Base-by-base conservation (phyloP, 192 early-diverging fungal species). In the Linnemannia hyalina region DNA sequence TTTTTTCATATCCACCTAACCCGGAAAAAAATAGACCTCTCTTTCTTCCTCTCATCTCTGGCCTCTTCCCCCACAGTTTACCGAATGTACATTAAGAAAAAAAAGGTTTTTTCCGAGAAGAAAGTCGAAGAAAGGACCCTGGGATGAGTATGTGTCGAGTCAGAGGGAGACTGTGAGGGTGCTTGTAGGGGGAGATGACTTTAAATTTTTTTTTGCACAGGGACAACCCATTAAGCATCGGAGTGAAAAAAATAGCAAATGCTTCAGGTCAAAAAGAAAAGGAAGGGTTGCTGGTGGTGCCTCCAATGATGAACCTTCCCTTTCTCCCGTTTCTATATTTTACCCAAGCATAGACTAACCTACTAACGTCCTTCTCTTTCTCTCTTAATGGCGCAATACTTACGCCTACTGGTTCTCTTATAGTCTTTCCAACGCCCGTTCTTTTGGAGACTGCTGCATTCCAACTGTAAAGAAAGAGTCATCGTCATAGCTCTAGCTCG, bases 211-310 rank as follows among this genome's bases (percentile, higher is more conserved):
- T 29, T 65, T 22, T 52, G 44, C 49, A 6, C 49, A 65, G 29
- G 60, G 60, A 65, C 60, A 65, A 35, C 60, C 60, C 60, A 35
- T 65, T 65, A 65, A 65, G 60, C 13, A 29, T 65, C 60, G 60
- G 60, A 65, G 60, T 13, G 2, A 65, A 13, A 32, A 32, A 65
- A 65, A 26, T 6, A 60, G 4, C 1, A 65, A 65, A n/a, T n/a
- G 26, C 2, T 13, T 65, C 60, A 2, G 11, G 60, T 32, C 8
- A 65, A 26, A 52, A 52, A 16, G 18, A 52, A 52, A 52, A 52
- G 2, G 20, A 18, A 22, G 3, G 18, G 18, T 52, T 52, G 18
- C 60, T 32, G 11, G 60, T 9, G 60, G n/a, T 32, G 29, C 29
- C 29, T 35, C 29, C 60, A 65, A 32, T 35, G 11, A 29, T 65